phyloP scores from a whole-genome alignment of 129 eudicot species.

The Lactuca saligna region DNA sequence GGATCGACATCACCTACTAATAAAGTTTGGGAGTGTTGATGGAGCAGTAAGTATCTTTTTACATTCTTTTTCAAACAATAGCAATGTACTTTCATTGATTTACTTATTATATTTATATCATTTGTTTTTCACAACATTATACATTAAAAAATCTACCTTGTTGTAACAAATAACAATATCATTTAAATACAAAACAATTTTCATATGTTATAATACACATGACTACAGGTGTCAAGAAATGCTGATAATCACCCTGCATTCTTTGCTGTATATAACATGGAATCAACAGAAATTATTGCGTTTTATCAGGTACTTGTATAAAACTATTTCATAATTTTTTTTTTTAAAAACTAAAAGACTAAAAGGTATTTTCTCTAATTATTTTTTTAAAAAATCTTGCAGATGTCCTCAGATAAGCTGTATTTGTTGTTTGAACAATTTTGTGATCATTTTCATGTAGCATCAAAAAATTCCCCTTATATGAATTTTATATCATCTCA shows the following conservation, averaged over 20 bases:
- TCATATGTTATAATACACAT: neutral
- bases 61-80: neutral
- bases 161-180: slow-evolving; percentile 4
- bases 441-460: slow-evolving; percentile 79
- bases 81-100: neutral
- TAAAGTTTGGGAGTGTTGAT: slow-evolving; percentile 97
- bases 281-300: slow-evolving; percentile 83
- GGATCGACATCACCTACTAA: slow-evolving; percentile 92
- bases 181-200: neutral
- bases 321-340: no score
- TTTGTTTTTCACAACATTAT: neutral
- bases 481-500: slow-evolving; percentile 91
- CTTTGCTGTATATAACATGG: slow-evolving; percentile 99
- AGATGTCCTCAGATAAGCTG: slow-evolving; percentile 90
- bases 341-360: neutral
- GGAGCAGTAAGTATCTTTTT: slow-evolving; percentile 72
- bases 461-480: slow-evolving; percentile 59
- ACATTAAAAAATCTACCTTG: no score
- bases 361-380: neutral
- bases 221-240: slow-evolving; percentile 76
- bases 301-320: slow-evolving; percentile 73
- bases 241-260: slow-evolving; percentile 95
- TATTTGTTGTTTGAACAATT: slow-evolving; percentile 82
- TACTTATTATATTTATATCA: neutral
- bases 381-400: slow-evolving; percentile 25